These are phyloP conservation scores for Debaryomycetaceae sp. DNA, from an alignment of 1,139 yeast species.

Conservation along the genomic window DNA sequence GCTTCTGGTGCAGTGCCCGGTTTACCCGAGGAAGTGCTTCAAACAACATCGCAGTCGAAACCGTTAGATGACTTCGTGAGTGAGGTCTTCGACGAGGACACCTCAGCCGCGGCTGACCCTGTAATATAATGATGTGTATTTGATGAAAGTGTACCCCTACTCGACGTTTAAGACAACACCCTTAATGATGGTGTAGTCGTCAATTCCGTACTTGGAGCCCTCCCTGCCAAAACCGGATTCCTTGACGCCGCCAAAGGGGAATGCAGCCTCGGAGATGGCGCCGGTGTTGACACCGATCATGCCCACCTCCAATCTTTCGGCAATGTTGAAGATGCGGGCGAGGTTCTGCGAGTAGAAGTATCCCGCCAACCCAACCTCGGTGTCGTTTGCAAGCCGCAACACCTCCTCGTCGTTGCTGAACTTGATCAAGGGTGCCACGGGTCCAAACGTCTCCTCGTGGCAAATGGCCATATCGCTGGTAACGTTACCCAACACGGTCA, in stretches of 20 bases:
- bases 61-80: no score
- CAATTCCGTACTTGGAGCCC: slow-evolving; percentile 45
- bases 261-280: slow-evolving; percentile 41
- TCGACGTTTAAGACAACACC: slow-evolving; percentile 17
- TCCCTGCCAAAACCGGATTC: slow-evolving; percentile 50
- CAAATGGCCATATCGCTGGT: slow-evolving; percentile 60
- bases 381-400: slow-evolving; percentile 61
- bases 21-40: no score
- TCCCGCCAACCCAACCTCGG: slow-evolving; percentile 46
- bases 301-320: slow-evolving; percentile 40
- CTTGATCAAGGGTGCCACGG: slow-evolving; percentile 72
- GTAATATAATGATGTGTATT: slow-evolving; percentile 1
- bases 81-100: background rate
- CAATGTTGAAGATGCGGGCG: slow-evolving; percentile 50
- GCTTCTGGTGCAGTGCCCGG: no score
- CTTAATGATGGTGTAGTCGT: slow-evolving; percentile 38
- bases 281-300: slow-evolving; percentile 48
- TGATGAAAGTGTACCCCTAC: background rate
- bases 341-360: slow-evolving; percentile 41
- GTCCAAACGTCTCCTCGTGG: slow-evolving; percentile 85
- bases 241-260: slow-evolving; percentile 49
- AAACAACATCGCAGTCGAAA: no score
- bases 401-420: slow-evolving; percentile 69
- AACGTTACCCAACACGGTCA: slow-evolving; percentile 68
- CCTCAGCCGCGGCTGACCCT: slow-evolving; percentile 1